Evolutionary conservation across 1,284 basidiomycete species (phyloP).

Genomic region (Ustilago sp.): DNA sequence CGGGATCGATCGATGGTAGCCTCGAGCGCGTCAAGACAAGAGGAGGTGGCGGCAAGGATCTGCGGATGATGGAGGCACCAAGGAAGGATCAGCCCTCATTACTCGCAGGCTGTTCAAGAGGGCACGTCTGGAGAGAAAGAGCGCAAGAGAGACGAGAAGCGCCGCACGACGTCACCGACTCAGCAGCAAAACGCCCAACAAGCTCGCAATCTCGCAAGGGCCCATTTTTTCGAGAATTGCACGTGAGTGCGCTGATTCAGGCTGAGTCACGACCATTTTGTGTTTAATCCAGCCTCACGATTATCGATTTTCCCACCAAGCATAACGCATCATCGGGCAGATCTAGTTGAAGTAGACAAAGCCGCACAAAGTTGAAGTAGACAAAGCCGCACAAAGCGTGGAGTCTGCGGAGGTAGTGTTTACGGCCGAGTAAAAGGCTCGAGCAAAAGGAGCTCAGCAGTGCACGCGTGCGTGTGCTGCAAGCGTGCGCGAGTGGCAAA

Average conservation of each 20-base stretch:
- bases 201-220: neutral
- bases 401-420: too few relatives aligned
- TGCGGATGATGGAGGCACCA: neutral
- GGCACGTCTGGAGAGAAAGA: neutral
- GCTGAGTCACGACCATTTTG: conserved; percentile 31
- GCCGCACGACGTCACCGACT: conserved; percentile 33
- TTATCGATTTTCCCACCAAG: too few relatives aligned
- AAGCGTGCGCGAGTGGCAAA: too few relatives aligned
- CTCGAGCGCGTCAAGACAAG: neutral
- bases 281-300: too few relatives aligned
- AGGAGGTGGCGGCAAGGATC: neutral
- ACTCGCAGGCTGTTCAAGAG: neutral
- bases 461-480: too few relatives aligned
- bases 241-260: conserved; percentile 45
- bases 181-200: neutral
- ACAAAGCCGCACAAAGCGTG: too few relatives aligned
- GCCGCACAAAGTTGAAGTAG: too few relatives aligned
- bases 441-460: too few relatives aligned
- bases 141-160: neutral
- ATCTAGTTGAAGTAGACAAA: too few relatives aligned
- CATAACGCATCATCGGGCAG: conserved; percentile 1
- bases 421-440: too few relatives aligned
- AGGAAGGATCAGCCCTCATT: neutral
- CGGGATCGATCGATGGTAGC: neutral
- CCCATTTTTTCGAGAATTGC: conserved; percentile 8